These are phyloP conservation scores for Eutypa lata DNA, from an alignment of 2,329 filamentous ascomycete genomes.

Conservation along the genomic window DNA sequence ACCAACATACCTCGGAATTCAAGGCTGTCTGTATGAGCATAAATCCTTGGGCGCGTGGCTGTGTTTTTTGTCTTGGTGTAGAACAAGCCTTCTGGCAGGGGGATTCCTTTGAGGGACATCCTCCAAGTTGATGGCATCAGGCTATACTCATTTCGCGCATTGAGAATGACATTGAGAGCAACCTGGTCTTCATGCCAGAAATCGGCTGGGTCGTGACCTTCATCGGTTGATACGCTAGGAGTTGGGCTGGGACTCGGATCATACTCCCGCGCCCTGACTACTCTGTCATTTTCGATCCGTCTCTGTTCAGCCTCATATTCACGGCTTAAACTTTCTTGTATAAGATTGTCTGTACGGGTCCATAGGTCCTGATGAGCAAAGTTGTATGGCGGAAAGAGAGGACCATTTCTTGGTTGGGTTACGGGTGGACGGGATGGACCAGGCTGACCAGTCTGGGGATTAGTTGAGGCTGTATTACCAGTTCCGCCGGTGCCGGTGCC, in stretches of 20 bases:
- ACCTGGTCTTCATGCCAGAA: constrained; percentile 26
- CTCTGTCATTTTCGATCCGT: not conserved
- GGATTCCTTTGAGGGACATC: constrained; percentile 28
- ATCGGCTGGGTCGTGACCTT: constrained; percentile 11
- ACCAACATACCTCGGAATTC: constrained; percentile 27
- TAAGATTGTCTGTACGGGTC: not conserved
- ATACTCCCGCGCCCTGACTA: not conserved
- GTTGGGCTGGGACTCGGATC: not conserved
- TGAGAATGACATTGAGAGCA: constrained; percentile 25
- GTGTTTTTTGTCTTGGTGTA: constrained; percentile 21
- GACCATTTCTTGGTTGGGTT: no score
- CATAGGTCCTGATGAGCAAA: no score
- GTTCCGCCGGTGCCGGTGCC: no score
- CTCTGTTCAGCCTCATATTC: not conserved
- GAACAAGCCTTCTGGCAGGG: constrained; percentile 27
- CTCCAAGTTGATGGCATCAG: constrained; percentile 30
- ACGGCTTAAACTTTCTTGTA: not conserved
- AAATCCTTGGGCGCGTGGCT: constrained; percentile 26
- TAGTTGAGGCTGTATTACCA: no score
- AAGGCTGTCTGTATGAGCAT: constrained; percentile 20
- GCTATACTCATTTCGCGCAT: constrained; percentile 24
- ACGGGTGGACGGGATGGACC: no score
- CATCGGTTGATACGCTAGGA: constrained; percentile 2
- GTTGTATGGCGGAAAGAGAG: no score
- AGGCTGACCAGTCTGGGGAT: no score